Percentiles rank a stretch among this genome's conserved stretches.
These are phyloP conservation scores for Stagonosporopsis chrysanthemi DNA, from an alignment of 2,329 filamentous ascomycete genomes.

Conservation along the genomic window DNA sequence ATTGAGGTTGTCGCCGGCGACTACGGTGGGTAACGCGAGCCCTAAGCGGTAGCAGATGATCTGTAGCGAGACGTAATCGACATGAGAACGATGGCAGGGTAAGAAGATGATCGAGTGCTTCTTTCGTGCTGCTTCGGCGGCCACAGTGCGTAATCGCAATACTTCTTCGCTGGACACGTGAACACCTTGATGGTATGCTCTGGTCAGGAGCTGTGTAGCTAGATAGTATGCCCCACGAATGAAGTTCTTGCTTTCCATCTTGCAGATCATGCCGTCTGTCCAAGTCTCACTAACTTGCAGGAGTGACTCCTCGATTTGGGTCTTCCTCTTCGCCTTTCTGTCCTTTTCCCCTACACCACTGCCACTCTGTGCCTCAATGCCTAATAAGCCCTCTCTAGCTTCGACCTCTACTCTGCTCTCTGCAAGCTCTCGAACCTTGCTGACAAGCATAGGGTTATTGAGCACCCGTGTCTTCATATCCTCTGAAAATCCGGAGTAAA, in stretches of 20 bases:
- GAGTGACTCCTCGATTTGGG: constrained; percentile 75
- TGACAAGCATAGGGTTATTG: constrained; percentile 75
- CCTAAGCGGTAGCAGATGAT: constrained; percentile 95
- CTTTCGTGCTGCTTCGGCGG: constrained; percentile 80
- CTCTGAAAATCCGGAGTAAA: constrained; percentile 90
- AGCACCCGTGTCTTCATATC: constrained; percentile 84
- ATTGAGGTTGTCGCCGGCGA: constrained; percentile 95
- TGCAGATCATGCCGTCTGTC: constrained; percentile 97
- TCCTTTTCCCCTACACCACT: constrained; percentile 54
- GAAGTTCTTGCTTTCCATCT: constrained; percentile 94
- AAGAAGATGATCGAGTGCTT: constrained; percentile 97
- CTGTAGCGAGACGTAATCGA: constrained; percentile 95
- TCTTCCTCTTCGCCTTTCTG: constrained; percentile 67
- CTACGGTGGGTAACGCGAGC: constrained; percentile 85
- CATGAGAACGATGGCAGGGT: constrained; percentile 91
- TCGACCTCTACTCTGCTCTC: constrained; percentile 77
- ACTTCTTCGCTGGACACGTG: constrained; percentile 97
- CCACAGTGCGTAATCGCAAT: constrained; percentile 79
- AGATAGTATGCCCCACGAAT: constrained; percentile 93
- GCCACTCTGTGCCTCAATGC: constrained; percentile 8
- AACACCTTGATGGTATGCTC: constrained; percentile 96
- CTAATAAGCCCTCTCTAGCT: constrained; percentile 71
- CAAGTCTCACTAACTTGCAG: constrained; percentile 83
- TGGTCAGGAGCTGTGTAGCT: constrained; percentile 82
- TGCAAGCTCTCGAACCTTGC: constrained; percentile 78